Evolutionary conservation across 1,284 basidiomycete genomes (phyloP).

Genomic region (Pisolithus thermaeus): DNA sequence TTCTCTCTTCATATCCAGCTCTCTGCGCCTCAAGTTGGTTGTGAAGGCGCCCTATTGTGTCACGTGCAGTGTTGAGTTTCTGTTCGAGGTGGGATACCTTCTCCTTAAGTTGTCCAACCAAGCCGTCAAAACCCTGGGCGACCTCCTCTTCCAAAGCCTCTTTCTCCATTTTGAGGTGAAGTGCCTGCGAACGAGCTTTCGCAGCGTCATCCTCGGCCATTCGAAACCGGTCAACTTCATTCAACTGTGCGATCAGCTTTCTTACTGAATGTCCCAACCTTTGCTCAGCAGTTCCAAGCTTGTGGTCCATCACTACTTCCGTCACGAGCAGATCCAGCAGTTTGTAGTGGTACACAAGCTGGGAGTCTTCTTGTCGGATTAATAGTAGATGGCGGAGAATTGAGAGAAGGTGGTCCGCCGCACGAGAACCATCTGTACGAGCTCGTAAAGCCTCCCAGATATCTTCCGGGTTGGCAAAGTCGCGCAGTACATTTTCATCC

Average conservation of each 20-base stretch:
- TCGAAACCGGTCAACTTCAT: slow-evolving; percentile 85
- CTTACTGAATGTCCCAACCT: slow-evolving; percentile 89
- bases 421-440: slow-evolving; percentile 72
- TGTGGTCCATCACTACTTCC: slow-evolving; percentile 91
- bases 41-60: slow-evolving; percentile 71
- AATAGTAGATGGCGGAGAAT: slow-evolving; percentile 91
- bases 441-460: slow-evolving; percentile 80
- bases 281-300: slow-evolving; percentile 78
- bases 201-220: slow-evolving; percentile 74
- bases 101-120: slow-evolving; percentile 78
- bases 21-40: slow-evolving; percentile 80
- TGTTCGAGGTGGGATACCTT: slow-evolving; percentile 75
- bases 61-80: slow-evolving; percentile 73
- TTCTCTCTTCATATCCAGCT: slow-evolving; percentile 79
- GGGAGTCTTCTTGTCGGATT: slow-evolving; percentile 83
- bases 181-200: slow-evolving; percentile 58
- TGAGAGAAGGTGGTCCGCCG: slow-evolving; percentile 84
- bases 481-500: slow-evolving; percentile 71
- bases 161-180: slow-evolving; percentile 65
- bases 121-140: slow-evolving; percentile 73
- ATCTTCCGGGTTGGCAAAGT: slow-evolving; percentile 80
- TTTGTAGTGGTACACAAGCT: slow-evolving; percentile 85
- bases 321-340: slow-evolving; percentile 91
- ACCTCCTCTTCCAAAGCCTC: slow-evolving; percentile 78
- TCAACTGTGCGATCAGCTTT: slow-evolving; percentile 85